A percentile compares a stretch with the other conserved stretches of the same genome.
Conservation (phyloP, 1,284 basidiomycete species). For the Ceratobasidium sp. region DNA sequence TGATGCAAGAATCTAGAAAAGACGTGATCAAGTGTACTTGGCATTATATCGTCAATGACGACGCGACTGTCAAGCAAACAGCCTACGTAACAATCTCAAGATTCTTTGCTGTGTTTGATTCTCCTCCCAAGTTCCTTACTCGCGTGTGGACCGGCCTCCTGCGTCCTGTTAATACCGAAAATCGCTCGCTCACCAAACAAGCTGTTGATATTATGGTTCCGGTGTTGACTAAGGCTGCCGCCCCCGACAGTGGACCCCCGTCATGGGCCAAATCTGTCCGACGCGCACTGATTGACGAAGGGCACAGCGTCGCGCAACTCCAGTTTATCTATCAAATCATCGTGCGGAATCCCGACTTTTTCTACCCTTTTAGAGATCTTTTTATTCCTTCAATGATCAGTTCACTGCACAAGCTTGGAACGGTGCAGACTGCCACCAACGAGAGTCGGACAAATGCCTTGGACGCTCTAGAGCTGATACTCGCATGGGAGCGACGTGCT, state of each 20-base stretch:
- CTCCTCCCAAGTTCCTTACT: conserved; percentile 91
- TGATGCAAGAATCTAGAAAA: conserved; percentile 84
- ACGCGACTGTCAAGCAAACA: conserved; percentile 92
- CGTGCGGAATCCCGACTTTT: conserved; percentile 89
- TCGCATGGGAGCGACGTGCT: conserved; percentile 76
- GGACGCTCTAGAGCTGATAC: conserved; percentile 86
- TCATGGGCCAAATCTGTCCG: conserved; percentile 92
- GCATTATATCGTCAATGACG: conserved; percentile 86
- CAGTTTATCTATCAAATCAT: conserved; percentile 92
- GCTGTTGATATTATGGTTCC: conserved; percentile 93
- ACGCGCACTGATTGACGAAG: conserved; percentile 89
- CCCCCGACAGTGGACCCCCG: conserved; percentile 68
- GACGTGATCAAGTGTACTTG: conserved; percentile 97
- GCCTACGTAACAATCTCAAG: conserved; percentile 93
- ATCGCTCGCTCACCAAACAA: conserved; percentile 76
- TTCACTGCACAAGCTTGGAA: conserved; percentile 85
- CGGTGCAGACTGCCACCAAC: conserved; percentile 58
- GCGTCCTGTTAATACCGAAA: conserved; percentile 72
- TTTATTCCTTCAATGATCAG: conserved; percentile 98
- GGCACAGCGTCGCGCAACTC: conserved; percentile 80
- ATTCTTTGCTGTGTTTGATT: conserved; percentile 91
- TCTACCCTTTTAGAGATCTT: conserved; percentile 91
- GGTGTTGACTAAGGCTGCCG: conserved; percentile 69
- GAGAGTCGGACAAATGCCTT: conserved; percentile 86
- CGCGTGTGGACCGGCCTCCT: conserved; percentile 96